These are phyloP conservation scores for Scutellaria baicalensis DNA, from an alignment of 257 asterid species.

Conservation along the genomic window DNA sequence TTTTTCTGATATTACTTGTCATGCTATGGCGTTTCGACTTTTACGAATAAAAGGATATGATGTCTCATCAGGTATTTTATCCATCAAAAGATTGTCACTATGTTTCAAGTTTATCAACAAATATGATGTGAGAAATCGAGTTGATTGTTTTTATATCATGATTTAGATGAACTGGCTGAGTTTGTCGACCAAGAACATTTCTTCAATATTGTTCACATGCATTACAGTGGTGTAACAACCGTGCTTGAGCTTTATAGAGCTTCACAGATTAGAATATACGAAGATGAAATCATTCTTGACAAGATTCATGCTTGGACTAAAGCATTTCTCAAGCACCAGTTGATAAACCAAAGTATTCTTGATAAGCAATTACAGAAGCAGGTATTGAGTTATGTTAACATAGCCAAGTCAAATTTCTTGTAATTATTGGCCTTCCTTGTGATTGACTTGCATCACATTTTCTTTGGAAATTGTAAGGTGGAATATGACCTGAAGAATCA, in stretches of 20 bases:
- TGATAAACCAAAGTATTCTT: background rate
- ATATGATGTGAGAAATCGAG: background rate
- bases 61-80: constrained; percentile 20
- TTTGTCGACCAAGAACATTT: constrained; percentile 11
- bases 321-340: constrained; percentile 11
- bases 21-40: constrained; percentile 36
- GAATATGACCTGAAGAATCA: constrained; percentile 19
- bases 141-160: background rate
- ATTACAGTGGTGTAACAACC: background rate
- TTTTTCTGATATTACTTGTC: constrained; percentile 13
- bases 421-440: background rate
- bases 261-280: constrained; percentile 12
- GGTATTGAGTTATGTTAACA: constrained; percentile 1
- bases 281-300: constrained; percentile 12
- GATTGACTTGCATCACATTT: background rate
- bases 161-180: constrained; percentile 21
- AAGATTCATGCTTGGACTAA: constrained; percentile 25
- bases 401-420: background rate
- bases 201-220: constrained; percentile 1
- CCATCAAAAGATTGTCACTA: too few relatives aligned
- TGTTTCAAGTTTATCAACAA: background rate
- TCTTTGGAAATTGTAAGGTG: constrained; percentile 7
- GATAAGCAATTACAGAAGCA: constrained; percentile 10
- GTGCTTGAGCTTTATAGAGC: constrained; percentile 29
- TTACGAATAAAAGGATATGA: constrained; percentile 16